A percentile compares a stretch with the other conserved stretches of the same genome.
Conservation (phyloP, 805 yeast species). For the Isabelozyma pseudorhagii region DNA sequence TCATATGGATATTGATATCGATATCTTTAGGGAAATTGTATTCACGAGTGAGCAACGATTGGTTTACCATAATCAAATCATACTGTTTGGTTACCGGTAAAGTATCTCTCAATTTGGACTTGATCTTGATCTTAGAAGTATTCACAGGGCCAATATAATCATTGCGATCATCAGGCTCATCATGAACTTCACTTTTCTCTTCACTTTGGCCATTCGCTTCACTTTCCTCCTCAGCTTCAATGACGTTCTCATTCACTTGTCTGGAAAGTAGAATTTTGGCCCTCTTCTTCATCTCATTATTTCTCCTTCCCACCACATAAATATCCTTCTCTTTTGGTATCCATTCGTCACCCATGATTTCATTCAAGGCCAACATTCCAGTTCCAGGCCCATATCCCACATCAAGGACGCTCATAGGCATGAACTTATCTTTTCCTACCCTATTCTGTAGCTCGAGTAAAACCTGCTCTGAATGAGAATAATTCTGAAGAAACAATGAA, state of each 20-base stretch:
- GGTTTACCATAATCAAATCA: conserved; percentile 81
- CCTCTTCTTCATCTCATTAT: conserved; percentile 66
- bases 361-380: conserved; percentile 85
- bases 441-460: conserved; percentile 62
- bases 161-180: conserved; percentile 7
- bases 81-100: conserved; percentile 55
- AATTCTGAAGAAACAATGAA: conserved; percentile 76
- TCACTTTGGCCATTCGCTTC: conserved; percentile 3
- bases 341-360: conserved; percentile 66
- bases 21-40: conserved; percentile 68
- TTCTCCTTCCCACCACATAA: conserved; percentile 60
- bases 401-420: conserved; percentile 68
- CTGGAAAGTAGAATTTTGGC: conserved; percentile 76
- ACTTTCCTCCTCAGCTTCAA: conserved; percentile 7
- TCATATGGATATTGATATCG: conserved; percentile 60
- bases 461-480: conserved; percentile 65
- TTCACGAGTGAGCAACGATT: conserved; percentile 63
- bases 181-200: conserved; percentile 5
- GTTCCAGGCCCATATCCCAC: conserved; percentile 91
- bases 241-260: conserved; percentile 49
- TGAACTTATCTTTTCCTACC: conserved; percentile 48
- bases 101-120: conserved; percentile 53
- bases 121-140: conserved; percentile 51
- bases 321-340: conserved; percentile 65
- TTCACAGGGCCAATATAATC: conserved; percentile 47